A percentile compares a stretch with the other conserved stretches of the same genome.
phyloP scores from a whole-genome alignment of 2,329 filamentous ascomycete genomes.

The Endoconidiophora polonica region DNA sequence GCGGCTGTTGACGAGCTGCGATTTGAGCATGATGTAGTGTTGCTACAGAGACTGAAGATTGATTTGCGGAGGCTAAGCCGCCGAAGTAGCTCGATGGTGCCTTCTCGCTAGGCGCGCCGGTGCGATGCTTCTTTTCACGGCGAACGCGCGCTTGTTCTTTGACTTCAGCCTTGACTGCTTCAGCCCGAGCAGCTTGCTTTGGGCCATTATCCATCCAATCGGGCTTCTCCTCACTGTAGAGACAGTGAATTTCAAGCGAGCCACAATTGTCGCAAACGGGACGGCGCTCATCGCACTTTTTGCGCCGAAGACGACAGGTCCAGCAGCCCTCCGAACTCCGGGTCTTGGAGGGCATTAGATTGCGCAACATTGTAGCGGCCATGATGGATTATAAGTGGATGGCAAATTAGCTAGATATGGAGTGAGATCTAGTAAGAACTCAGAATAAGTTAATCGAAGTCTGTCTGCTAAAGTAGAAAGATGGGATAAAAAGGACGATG shows the following conservation, averaged over 20 bases:
- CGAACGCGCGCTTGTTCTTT: constrained; percentile 35
- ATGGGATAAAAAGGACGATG: neutral
- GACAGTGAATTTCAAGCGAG: constrained; percentile 38
- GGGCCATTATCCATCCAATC: constrained; percentile 40
- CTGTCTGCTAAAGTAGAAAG: neutral
- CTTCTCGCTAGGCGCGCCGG: constrained; percentile 5
- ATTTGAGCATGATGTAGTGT: constrained; percentile 1
- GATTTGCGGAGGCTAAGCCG: constrained; percentile 12
- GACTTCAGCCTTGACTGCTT: constrained; percentile 38
- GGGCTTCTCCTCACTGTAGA: constrained; percentile 34
- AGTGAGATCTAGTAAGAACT: neutral
- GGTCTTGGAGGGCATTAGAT: constrained; percentile 11
- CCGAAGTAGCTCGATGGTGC: constrained; percentile 3
- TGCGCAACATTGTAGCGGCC: constrained; percentile 9
- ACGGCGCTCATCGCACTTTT: constrained; percentile 40
- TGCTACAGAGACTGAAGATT: constrained; percentile 11
- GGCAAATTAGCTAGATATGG: neutral
- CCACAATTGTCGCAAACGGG: constrained; percentile 35
- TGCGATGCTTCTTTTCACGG: constrained; percentile 30
- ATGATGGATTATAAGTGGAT: neutral
- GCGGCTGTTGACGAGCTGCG: constrained; percentile 3
- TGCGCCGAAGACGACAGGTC: constrained; percentile 44
- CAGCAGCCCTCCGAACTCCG: constrained; percentile 30
- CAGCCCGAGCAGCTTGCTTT: constrained; percentile 33
- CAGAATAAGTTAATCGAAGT: neutral